Conservation (phyloP, 2,329 filamentous ascomycete species). For the Rasamsonia emersonii region DNA sequence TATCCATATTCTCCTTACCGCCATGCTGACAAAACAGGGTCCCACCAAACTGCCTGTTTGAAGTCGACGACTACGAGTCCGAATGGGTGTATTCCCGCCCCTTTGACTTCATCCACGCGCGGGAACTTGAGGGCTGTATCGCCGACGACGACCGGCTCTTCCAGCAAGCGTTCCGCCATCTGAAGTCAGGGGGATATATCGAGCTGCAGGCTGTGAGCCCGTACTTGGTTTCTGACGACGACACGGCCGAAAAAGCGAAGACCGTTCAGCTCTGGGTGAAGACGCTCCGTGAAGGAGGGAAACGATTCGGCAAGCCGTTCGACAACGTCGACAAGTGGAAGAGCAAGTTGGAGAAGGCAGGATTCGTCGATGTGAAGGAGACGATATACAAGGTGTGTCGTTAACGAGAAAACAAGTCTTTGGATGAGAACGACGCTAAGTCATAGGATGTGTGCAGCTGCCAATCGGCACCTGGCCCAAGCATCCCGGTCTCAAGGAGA, state of each 20-base stretch:
- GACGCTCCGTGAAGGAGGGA: no score
- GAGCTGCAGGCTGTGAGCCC: background rate
- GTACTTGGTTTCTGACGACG: background rate
- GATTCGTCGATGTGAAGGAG: constrained; percentile 1
- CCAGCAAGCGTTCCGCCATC: constrained; percentile 4
- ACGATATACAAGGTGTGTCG: background rate
- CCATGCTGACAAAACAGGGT: no score
- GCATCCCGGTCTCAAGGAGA: constrained; percentile 39
- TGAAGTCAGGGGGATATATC: constrained; percentile 10
- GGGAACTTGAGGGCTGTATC: constrained; percentile 7
- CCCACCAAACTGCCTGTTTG: background rate
- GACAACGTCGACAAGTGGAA: background rate
- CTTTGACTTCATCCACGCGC: constrained; percentile 12
- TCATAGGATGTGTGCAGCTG: no score
- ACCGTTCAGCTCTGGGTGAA: background rate
- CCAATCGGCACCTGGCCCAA: constrained; percentile 23
- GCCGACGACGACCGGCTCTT: constrained; percentile 10
- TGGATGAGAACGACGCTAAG: no score
- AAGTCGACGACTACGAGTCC: constrained; percentile 1
- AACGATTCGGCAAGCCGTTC: constrained; percentile 1
- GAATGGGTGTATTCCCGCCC: background rate
- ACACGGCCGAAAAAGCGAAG: background rate
- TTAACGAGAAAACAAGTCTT: no score
- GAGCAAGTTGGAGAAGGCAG: constrained; percentile 1
- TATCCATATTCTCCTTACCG: no score